Base-by-base conservation (phyloP, 495 filamentous ascomycete species). In the Hypoxylon intermedium region DNA sequence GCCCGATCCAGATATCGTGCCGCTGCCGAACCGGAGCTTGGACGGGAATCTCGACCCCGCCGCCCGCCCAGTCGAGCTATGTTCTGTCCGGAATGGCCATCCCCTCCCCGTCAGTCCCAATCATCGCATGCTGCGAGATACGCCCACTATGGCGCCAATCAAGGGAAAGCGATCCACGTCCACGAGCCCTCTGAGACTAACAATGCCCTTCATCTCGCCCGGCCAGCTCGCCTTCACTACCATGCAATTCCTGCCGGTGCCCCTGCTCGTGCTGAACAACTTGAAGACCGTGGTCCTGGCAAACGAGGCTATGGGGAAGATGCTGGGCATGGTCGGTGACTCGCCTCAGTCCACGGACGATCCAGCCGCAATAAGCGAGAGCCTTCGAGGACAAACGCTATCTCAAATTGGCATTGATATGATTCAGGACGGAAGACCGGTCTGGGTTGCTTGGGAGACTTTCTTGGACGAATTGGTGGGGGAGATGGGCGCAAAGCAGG, bases 161-260 rank as follows among this genome's bases (percentile, higher is more conserved):
- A 58, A 21, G 21, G 63, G 48, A 46, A 62, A 45, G 36, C 63
- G 63, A 47, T 67, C 63, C 16, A 58, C 63, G 20, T 70, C 70
- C 1, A 37, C 67, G 2, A 75, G 75, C 56, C 73, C 75, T 5
- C 61, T 78, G 30, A 73, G 71, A 16, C 42, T 78, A 5, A 23
- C 68, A 0, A 74, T 76, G 68, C 75, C 75, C 0, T 67, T 52
- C 37, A 70, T 74, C 28, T 72, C 74, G 0, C 74, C 72, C 0
- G 73, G 74, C 11, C 76, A 80, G 46, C 68, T 85, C 13, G 83
- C 87, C 7, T 81, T 90, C 50, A 79, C 85, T 1, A 82, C 86
- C 2, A 71, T 90, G 67, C 85, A 89, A 67, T 88, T 87, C 60
- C 77, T 90, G 12, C 88, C 87, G 0, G 83, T 86, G 18, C 88